These are phyloP conservation scores for Arthroderma sp. DNA, from an alignment of 2,329 filamentous ascomycete genomes.

Conservation along the genomic window DNA sequence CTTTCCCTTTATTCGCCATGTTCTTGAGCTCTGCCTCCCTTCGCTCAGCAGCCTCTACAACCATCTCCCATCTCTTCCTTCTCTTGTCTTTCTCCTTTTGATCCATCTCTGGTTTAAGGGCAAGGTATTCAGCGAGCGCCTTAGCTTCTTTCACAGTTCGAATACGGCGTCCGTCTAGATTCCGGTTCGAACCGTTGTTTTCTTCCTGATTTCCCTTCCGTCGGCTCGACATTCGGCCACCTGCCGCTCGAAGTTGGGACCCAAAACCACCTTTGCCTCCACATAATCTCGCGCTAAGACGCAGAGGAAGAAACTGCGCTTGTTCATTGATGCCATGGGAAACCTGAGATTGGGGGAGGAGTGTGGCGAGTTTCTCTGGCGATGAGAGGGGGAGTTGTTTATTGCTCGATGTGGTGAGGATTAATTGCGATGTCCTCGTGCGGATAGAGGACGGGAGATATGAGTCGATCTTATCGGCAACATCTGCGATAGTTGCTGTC, in stretches of 20 bases:
- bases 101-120: constrained; percentile 95
- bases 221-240: constrained; percentile 93
- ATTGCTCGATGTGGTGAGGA: constrained; percentile 72
- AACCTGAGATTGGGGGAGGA: constrained; percentile 39
- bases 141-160: constrained; percentile 93
- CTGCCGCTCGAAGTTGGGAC: constrained; percentile 88
- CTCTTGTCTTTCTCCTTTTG: constrained; percentile 81
- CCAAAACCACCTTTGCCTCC: constrained; percentile 98
- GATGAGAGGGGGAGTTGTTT: constrained; percentile 50
- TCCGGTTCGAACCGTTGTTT: constrained; percentile 80
- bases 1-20: constrained; percentile 45
- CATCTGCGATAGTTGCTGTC: constrained; percentile 51
- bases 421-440: constrained; percentile 43
- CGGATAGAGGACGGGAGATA: constrained; percentile 45
- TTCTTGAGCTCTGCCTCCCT: constrained; percentile 71
- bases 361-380: constrained; percentile 43
- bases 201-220: constrained; percentile 76
- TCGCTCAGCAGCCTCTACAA: constrained; percentile 71
- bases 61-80: constrained; percentile 67
- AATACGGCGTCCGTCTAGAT: constrained; percentile 77
- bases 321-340: constrained; percentile 21
- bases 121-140: constrained; percentile 83
- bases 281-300: constrained; percentile 63
- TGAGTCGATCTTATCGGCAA: constrained; percentile 49
- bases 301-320: constrained; percentile 67